Conservation (phyloP, 176 grass and related monocot species). For the Oryza coarctata region DNA sequence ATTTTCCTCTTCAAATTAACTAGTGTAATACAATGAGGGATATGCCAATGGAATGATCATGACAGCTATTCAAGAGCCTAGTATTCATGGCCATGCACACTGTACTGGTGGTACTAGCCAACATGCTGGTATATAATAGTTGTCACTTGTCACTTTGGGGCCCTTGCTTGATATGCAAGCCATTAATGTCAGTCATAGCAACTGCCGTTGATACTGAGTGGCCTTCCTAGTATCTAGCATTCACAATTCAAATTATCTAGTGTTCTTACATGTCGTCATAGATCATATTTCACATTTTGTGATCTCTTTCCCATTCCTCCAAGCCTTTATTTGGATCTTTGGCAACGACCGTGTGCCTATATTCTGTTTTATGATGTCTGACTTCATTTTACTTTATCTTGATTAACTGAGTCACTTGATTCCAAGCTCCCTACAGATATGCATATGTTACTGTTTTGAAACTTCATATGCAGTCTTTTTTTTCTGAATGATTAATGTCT, state of each 20-base stretch:
- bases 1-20: not conserved
- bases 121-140: not conserved
- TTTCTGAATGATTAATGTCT: not conserved
- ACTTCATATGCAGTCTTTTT: not conserved
- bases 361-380: not conserved
- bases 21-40: not conserved
- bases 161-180: not conserved
- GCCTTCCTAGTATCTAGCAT: not conserved
- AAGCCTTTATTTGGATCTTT: not conserved
- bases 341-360: not conserved
- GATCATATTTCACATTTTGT: not conserved
- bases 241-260: not conserved
- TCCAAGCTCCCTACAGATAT: not conserved
- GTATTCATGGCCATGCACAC: not conserved
- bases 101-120: not conserved
- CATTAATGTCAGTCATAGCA: not conserved
- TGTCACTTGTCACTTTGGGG: not conserved
- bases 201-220: not conserved
- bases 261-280: not conserved
- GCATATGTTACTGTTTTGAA: not conserved
- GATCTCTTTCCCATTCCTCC: not conserved
- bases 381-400: not conserved
- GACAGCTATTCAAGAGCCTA: not conserved
- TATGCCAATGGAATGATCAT: slow-evolving; percentile 16
- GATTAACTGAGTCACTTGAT: not conserved